Conservation (phyloP, 2,329 filamentous ascomycete genomes). For the Sclerotinia spermophila region DNA sequence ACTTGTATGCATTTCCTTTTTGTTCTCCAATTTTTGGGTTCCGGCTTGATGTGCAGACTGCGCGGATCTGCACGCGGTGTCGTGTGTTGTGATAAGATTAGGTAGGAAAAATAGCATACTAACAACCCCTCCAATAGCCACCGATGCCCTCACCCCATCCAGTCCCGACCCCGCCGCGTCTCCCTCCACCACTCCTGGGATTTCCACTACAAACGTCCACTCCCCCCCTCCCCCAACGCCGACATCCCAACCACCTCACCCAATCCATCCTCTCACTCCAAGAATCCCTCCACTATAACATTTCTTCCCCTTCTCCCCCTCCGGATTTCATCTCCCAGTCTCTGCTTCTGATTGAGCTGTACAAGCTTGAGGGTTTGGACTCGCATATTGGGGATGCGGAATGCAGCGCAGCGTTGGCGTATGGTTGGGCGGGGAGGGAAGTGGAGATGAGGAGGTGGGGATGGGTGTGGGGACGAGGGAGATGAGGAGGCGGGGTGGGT, state of each 20-base stretch:
- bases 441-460: neutral
- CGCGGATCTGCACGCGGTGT: too few species aligned
- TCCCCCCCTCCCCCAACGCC: neutral
- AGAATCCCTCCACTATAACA: neutral
- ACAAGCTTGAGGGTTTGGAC: neutral
- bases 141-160: conserved; percentile 36
- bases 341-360: neutral
- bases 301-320: neutral
- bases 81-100: too few species aligned
- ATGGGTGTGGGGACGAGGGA: neutral
- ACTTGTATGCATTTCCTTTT: neutral
- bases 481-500: neutral
- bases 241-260: neutral
- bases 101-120: too few species aligned
- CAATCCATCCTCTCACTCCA: neutral
- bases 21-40: conserved; percentile 36
- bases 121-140: conserved; percentile 36
- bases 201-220: conserved; percentile 40
- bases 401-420: neutral
- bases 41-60: too few species aligned
- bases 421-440: neutral
- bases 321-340: neutral
- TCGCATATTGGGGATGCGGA: neutral
- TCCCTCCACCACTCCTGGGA: conserved; percentile 39
- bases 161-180: conserved; percentile 29